A percentile compares a stretch with the other conserved stretches of the same genome.
phyloP scores from a whole-genome alignment of 352 stramenopile genomes.

The Plasmopara viticola region DNA sequence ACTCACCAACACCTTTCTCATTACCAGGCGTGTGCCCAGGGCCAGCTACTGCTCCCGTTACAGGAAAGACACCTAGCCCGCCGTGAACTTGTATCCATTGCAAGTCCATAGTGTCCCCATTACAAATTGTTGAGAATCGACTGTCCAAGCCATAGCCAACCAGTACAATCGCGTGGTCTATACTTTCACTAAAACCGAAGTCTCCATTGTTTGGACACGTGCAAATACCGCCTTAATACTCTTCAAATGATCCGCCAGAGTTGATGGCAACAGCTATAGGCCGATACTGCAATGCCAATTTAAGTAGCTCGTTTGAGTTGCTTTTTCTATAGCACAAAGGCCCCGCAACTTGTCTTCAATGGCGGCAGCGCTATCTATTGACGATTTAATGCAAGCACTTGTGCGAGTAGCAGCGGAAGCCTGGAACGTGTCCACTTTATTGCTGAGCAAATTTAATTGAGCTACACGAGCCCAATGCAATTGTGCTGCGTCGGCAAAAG shows the following conservation, averaged over 20 bases:
- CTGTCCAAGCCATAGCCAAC: conserved; percentile 56
- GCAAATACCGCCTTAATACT: conserved; percentile 77
- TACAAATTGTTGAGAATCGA: conserved; percentile 78
- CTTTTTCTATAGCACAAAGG: conserved; percentile 44
- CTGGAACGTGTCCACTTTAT: conserved; percentile 37
- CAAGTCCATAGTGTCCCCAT: conserved; percentile 67
- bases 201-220: conserved; percentile 63
- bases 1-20: conserved; percentile 35
- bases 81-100: conserved; percentile 74
- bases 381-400: conserved; percentile 36
- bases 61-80: conserved; percentile 64
- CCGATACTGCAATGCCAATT: conserved; percentile 58
- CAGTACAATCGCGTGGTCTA: conserved; percentile 70
- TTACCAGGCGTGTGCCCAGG: conserved; percentile 40
- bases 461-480: conserved; percentile 49
- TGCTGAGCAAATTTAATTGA: conserved; percentile 61
- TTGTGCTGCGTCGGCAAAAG: conserved; percentile 53
- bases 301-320: conserved; percentile 55
- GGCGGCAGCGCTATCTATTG: conserved; percentile 34
- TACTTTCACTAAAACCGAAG: conserved; percentile 46
- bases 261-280: conserved; percentile 76
- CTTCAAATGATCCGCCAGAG: conserved; percentile 67
- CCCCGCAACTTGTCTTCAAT: conserved; percentile 68
- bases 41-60: conserved; percentile 46
- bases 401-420: conserved; percentile 17